These are phyloP conservation scores for Lenwebbia sp. DNA, from an alignment of 345 rosid species.

Conservation along the genomic window DNA sequence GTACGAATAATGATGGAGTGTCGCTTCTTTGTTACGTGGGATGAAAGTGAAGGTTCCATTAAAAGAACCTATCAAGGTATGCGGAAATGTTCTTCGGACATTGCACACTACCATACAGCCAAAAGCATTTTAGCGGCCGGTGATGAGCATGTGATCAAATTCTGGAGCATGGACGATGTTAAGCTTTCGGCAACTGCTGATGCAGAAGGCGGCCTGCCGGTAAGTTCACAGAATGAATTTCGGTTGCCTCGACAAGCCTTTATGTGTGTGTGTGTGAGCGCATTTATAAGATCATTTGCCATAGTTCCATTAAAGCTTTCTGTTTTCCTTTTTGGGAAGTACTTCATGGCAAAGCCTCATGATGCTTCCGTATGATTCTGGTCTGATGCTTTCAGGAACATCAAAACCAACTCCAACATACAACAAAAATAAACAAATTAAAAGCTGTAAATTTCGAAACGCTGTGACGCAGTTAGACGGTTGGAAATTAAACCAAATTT, in stretches of 20 bases:
- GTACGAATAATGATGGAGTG: too few relatives aligned
- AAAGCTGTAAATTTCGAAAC: too few relatives aligned
- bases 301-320: background rate
- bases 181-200: conserved; percentile 19
- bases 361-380: background rate
- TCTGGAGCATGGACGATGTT: conserved; percentile 24
- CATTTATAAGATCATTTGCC: background rate
- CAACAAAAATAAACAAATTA: too few relatives aligned
- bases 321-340: background rate
- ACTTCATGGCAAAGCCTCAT: conserved; percentile 19
- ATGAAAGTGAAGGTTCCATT: conserved; percentile 15
- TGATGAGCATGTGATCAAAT: conserved; percentile 18
- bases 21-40: background rate
- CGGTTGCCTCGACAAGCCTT: background rate
- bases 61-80: conserved; percentile 26
- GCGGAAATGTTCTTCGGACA: conserved; percentile 2
- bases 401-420: too few relatives aligned
- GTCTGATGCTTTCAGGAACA: background rate
- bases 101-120: conserved; percentile 14
- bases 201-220: conserved; percentile 28
- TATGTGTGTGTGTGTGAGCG: too few relatives aligned
- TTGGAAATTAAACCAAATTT: too few relatives aligned
- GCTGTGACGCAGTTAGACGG: too few relatives aligned
- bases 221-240: conserved; percentile 3
- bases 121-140: conserved; percentile 29